Evolutionary conservation across 2,329 filamentous ascomycete genomes (phyloP).

Genomic region (Colletotrichum spaethianum): DNA sequence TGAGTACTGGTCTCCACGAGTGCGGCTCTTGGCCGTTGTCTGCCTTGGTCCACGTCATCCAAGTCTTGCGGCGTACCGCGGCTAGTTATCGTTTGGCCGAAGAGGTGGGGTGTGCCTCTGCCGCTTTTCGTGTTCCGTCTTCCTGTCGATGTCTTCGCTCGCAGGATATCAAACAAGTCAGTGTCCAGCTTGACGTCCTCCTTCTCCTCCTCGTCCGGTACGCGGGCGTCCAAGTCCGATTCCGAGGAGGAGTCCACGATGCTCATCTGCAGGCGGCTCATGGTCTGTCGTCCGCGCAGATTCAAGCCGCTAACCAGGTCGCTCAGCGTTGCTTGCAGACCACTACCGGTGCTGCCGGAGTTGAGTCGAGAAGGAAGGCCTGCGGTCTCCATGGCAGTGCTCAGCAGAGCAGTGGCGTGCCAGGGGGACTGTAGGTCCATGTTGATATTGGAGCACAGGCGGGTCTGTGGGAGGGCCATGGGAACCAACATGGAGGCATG

Average conservation of each 20-base stretch:
- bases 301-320: slow-evolving; percentile 78
- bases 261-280: slow-evolving; percentile 81
- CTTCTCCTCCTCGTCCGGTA: slow-evolving; percentile 46
- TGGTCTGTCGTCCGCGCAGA: slow-evolving; percentile 82
- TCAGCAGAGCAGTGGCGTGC: slow-evolving; percentile 84
- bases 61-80: slow-evolving; percentile 43
- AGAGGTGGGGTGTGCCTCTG: slow-evolving; percentile 51
- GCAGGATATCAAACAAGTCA: slow-evolving; percentile 48
- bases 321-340: slow-evolving; percentile 64
- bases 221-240: slow-evolving; percentile 39
- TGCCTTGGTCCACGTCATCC: slow-evolving; percentile 40
- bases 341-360: slow-evolving; percentile 53
- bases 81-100: slow-evolving; percentile 58
- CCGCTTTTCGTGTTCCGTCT: background rate
- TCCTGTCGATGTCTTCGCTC: slow-evolving; percentile 36
- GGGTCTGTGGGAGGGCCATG: slow-evolving; percentile 72
- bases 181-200: slow-evolving; percentile 50
- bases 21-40: slow-evolving; percentile 1
- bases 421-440: slow-evolving; percentile 78
- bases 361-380: slow-evolving; percentile 82
- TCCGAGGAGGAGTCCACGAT: slow-evolving; percentile 56
- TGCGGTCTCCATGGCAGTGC: slow-evolving; percentile 82
- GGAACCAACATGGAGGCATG: slow-evolving; percentile 86
- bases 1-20: slow-evolving; percentile 30
- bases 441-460: slow-evolving; percentile 69